Evolutionary conservation across 169 alveolate species (phyloP), one percentile per base, ranked within the genome.

Genomic region (Eimeria nieschulzi): DNA sequence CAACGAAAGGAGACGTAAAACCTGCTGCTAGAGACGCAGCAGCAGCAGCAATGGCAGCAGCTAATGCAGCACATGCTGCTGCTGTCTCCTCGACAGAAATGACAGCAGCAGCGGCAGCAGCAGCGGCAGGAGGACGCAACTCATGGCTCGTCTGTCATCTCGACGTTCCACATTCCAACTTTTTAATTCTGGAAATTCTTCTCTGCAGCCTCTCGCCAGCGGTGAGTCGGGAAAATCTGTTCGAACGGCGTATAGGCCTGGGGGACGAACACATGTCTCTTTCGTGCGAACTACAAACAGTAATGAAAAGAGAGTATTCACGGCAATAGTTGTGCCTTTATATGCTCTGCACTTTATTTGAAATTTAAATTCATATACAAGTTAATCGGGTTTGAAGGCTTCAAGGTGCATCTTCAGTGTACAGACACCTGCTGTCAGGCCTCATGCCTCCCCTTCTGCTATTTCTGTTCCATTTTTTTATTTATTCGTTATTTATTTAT

Each of bases 41-140:
- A 17, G 85, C 85, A 26, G 85, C 85, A 9, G 85, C 85, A 76
- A 17, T 76, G 85, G 85, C 85, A n/a, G 85, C 85, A 76, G 85
- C 85, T 53, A 76, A 76, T n/a, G 85, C 85, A 55, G 85, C 85
- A 17, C 51, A 55, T 70, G 70, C 19, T 19, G 85, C 85, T 15
- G 85, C 85, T 15, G 21, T 55, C 7, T 76, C 85, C 33, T 76
- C 85, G 5, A 68, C 85, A 39, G 85, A 76, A 76, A 68, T 76
- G 10, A 76, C 85, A 7, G 85, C 85, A 19, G 85, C 85, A 53
- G 85, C 85, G 9, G 85, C 85, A 54, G 85, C 85, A 76, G 85
- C 85, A 54, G 85, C 85, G 51, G 21, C 85, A 21, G 85, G 85
- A n/a, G 85, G 85, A 12, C n/a, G 63, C 10, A 51, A 76, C 46